Percentiles rank a stretch among this genome's conserved stretches.
Conservation (phyloP, 139 green algal genomes). For the Chlorella sorokiniana region DNA sequence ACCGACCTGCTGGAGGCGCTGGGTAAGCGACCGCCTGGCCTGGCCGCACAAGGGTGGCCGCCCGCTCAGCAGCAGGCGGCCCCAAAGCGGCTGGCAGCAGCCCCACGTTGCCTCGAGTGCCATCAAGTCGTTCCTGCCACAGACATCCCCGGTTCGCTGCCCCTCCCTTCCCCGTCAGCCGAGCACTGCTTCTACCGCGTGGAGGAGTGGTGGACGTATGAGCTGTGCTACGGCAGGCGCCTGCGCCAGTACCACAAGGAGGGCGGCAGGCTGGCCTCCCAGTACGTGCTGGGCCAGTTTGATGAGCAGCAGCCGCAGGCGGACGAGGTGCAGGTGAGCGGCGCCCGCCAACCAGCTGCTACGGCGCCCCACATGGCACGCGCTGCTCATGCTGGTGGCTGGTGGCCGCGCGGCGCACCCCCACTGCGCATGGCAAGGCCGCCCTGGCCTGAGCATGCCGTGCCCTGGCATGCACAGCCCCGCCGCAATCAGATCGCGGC, state of each 20-base stretch:
- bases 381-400: too few species aligned
- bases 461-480: not conserved
- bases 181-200: slow-evolving; percentile 61
- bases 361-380: too few species aligned
- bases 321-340: slow-evolving; percentile 48
- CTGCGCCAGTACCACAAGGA: slow-evolving; percentile 81
- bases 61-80: too few species aligned
- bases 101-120: too few species aligned
- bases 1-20: slow-evolving; percentile 26
- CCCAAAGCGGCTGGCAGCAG: too few species aligned
- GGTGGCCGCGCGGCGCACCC: too few species aligned
- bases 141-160: not conserved
- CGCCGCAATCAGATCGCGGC: not conserved
- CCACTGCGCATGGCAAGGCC: too few species aligned
- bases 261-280: slow-evolving; percentile 22
- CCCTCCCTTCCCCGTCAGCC: not conserved
- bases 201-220: slow-evolving; percentile 92
- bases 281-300: slow-evolving; percentile 67
- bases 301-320: slow-evolving; percentile 40
- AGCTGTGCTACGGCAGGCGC: slow-evolving; percentile 84
- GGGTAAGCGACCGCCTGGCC: not conserved
- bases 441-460: too few species aligned
- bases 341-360: not conserved
- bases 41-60: too few species aligned
- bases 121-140: not conserved